Evolutionary conservation across 1,284 basidiomycete genomes (phyloP).

Genomic region (Ceratobasidium sp.): DNA sequence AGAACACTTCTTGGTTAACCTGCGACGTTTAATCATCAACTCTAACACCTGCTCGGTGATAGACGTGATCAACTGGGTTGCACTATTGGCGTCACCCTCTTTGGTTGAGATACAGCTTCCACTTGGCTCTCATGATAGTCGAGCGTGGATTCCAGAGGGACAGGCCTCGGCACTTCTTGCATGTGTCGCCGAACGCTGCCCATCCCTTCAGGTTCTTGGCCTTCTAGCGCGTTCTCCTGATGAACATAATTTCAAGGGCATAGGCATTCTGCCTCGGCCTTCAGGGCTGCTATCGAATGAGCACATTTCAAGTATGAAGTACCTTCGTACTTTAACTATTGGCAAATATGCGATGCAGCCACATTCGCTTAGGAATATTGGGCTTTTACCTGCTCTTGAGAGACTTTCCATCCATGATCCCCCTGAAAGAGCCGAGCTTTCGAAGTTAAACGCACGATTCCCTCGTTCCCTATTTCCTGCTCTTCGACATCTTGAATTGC

Average conservation of each 20-base stretch:
- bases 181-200: background rate
- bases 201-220: background rate
- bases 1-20: no score
- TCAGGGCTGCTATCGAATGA: background rate
- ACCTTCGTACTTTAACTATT: slow-evolving; percentile 79
- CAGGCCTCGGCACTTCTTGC: background rate
- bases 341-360: background rate
- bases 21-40: no score
- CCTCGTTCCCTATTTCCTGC: background rate
- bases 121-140: no score
- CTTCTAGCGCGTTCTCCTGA: background rate
- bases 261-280: no score
- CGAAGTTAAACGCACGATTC: background rate
- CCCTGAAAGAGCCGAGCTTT: background rate
- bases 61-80: no score
- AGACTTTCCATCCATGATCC: background rate
- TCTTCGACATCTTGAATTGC: background rate
- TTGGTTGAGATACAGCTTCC: no score
- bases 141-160: background rate
- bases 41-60: no score
- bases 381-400: background rate
- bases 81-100: no score
- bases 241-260: background rate
- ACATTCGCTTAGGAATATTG: background rate
- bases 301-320: background rate